A percentile compares a stretch with the other conserved stretches of the same genome.
phyloP scores from a whole-genome alignment of 2,329 filamentous ascomycete species.

The Pyricularia sp. region DNA sequence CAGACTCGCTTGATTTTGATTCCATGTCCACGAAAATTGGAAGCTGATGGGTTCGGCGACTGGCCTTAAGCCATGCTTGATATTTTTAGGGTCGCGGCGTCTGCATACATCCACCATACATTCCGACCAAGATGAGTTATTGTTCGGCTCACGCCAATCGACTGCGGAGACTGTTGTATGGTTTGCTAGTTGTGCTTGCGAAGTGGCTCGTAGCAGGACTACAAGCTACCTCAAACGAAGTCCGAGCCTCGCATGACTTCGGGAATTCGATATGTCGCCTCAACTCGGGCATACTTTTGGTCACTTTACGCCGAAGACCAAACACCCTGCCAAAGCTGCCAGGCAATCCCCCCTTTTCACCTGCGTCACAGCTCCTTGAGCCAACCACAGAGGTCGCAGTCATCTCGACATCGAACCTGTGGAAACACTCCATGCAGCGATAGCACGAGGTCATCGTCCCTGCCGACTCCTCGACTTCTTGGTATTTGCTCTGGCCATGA shows the following conservation, averaged over 20 bases:
- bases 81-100: not conserved
- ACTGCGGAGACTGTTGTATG: no score
- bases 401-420: not conserved
- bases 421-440: slow-evolving; percentile 3
- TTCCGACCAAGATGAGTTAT: not conserved
- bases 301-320: no score
- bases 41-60: no score
- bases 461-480: not conserved
- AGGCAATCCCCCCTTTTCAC: not conserved
- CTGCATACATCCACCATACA: not conserved
- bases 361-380: not conserved
- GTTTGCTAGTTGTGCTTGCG: no score
- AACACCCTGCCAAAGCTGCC: not conserved
- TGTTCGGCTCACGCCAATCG: no score
- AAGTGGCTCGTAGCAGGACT: no score
- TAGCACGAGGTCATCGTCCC: not conserved
- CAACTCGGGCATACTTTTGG: no score
- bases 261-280: no score
- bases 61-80: not conserved
- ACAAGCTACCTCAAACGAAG: no score
- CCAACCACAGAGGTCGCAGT: not conserved
- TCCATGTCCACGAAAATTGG: no score
- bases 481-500: not conserved
- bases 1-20: no score
- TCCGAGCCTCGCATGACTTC: no score